Conservation (phyloP, 257 asterid species). For the Fraxinus anomala region DNA sequence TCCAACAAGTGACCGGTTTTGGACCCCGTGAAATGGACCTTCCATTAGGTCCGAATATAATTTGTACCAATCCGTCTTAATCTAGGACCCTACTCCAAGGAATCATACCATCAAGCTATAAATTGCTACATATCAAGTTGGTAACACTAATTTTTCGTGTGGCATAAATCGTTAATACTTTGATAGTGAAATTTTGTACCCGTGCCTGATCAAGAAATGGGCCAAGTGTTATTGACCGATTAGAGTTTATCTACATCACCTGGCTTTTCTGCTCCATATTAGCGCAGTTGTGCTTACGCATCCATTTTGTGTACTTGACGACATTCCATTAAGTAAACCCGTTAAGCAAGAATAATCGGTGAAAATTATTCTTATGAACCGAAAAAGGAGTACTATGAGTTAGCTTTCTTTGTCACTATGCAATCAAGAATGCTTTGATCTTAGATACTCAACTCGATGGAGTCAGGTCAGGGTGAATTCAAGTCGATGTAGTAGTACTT, state of each 20-base stretch:
- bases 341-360: too few relatives aligned
- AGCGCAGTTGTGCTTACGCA: too few relatives aligned
- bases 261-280: not conserved
- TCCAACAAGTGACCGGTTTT: conserved; percentile 24
- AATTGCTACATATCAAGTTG: conserved; percentile 31
- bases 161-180: conserved; percentile 22
- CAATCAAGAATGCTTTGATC: too few relatives aligned
- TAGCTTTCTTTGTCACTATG: too few relatives aligned
- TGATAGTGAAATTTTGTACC: conserved; percentile 9
- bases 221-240: not conserved
- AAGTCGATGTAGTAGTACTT: too few relatives aligned
- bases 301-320: too few relatives aligned
- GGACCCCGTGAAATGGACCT: conserved; percentile 34
- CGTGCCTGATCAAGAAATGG: not conserved
- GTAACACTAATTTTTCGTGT: conserved; percentile 25
- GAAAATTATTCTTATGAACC: too few relatives aligned
- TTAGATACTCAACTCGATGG: too few relatives aligned
- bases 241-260: not conserved
- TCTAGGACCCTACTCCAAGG: conserved; percentile 33
- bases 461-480: too few relatives aligned
- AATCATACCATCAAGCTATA: conserved; percentile 31
- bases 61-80: conserved; percentile 20
- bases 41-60: conserved; percentile 38
- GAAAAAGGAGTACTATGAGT: too few relatives aligned
- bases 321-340: too few relatives aligned